phyloP scores from a whole-genome alignment of 2,329 filamentous ascomycete genomes.

The Phaeosphaeriaceae sp. region DNA sequence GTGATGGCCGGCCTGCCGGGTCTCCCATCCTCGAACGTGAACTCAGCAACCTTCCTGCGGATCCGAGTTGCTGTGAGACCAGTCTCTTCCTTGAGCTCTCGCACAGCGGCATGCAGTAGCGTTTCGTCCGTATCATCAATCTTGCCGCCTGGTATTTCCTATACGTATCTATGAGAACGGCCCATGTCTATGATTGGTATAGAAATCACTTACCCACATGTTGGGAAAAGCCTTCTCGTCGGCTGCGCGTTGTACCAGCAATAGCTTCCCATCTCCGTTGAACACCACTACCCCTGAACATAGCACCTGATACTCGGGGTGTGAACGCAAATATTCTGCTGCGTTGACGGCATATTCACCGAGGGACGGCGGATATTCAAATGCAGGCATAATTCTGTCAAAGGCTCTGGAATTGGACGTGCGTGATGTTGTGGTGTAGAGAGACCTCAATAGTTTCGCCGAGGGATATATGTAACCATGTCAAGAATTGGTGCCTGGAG shows the following conservation, averaged over 20 bases:
- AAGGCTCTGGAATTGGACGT: no score
- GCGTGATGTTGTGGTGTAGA: no score
- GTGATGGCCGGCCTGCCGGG: slow-evolving; percentile 14
- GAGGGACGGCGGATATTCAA: slow-evolving; percentile 31
- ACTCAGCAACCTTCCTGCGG: slow-evolving; percentile 51
- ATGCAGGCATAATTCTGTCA: slow-evolving; percentile 4
- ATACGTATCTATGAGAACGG: neutral
- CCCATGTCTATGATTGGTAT: neutral
- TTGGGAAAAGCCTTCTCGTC: slow-evolving; percentile 44
- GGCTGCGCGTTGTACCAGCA: slow-evolving; percentile 46
- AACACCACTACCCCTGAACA: slow-evolving; percentile 43
- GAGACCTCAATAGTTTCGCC: no score
- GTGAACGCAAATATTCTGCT: slow-evolving; percentile 32
- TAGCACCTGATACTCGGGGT: slow-evolving; percentile 35
- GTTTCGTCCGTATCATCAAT: slow-evolving; percentile 56
- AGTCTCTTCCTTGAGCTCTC: slow-evolving; percentile 61
- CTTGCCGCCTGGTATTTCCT: slow-evolving; percentile 62
- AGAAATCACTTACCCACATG: slow-evolving; percentile 34
- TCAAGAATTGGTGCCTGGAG: neutral
- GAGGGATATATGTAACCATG: no score
- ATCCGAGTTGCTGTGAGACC: slow-evolving; percentile 56
- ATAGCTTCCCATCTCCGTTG: slow-evolving; percentile 37
- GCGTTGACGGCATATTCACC: slow-evolving; percentile 39
- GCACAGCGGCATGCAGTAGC: slow-evolving; percentile 57
- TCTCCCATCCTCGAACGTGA: slow-evolving; percentile 29